Evolutionary conservation across 768 basidiomycete genomes (phyloP).

Genomic region (Suillus sp.): DNA sequence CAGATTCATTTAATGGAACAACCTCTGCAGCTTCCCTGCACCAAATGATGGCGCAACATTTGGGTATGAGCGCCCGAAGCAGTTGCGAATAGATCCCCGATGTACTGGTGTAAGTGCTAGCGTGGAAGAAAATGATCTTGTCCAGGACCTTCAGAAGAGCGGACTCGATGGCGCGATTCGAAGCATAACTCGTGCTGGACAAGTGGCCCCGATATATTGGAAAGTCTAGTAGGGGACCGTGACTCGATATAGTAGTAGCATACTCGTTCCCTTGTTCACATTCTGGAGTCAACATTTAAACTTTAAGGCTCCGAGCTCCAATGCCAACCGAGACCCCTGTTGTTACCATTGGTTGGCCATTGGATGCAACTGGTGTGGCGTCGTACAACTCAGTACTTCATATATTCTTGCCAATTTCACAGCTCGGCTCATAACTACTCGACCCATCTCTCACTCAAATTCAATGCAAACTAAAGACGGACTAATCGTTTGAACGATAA

Average conservation of each 20-base stretch:
- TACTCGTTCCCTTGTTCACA: background rate
- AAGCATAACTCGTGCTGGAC: background rate
- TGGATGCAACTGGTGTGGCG: too few species aligned
- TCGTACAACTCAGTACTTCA: background rate
- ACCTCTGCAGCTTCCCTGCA: too few species aligned
- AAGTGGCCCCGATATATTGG: constrained; percentile 18
- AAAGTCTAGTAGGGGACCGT: too few species aligned
- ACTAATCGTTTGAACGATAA: background rate
- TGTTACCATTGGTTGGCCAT: too few species aligned
- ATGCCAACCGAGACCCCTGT: too few species aligned
- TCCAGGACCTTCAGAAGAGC: constrained; percentile 20
- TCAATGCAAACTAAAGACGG: background rate
- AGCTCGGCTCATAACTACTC: background rate
- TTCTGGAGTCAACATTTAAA: too few species aligned
- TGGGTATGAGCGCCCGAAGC: constrained; percentile 29
- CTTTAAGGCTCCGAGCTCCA: too few species aligned
- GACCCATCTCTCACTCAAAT: background rate
- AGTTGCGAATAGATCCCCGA: constrained; percentile 37
- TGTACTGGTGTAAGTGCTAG: constrained; percentile 24
- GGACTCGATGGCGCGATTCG: constrained; percentile 13
- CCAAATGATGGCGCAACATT: constrained; percentile 8
- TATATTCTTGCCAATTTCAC: background rate
- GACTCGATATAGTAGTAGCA: too few species aligned
- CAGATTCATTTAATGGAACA: constrained; percentile 85
- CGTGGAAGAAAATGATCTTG: constrained; percentile 25